phyloP scores from a whole-genome alignment of 345 rosid genomes.

The Eucalyptus marginata region DNA sequence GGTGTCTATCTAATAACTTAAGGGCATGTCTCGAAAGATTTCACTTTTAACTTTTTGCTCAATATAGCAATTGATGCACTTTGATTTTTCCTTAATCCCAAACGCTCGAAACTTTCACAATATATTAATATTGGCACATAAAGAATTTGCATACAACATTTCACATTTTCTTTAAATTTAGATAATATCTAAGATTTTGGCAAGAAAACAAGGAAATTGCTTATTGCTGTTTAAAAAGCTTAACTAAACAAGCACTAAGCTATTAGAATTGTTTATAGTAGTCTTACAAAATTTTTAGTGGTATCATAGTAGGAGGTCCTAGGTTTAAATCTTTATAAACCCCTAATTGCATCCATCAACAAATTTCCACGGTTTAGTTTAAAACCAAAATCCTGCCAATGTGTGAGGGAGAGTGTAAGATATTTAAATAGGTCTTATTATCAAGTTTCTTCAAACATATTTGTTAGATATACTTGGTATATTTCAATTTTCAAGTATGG shows the following conservation, averaged over 20 bases:
- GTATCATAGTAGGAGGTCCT: neutral
- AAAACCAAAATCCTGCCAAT: neutral
- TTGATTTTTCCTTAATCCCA: neutral
- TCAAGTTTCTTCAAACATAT: neutral
- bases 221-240: neutral
- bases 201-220: neutral
- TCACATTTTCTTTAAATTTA: neutral
- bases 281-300: neutral
- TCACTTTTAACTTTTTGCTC: neutral
- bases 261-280: neutral
- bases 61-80: neutral
- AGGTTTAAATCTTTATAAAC: neutral
- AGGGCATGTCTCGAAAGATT: neutral
- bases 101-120: neutral
- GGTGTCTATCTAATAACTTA: neutral
- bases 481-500: neutral
- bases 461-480: neutral
- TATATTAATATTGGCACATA: neutral
- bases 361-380: neutral
- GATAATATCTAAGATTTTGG: neutral
- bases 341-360: neutral
- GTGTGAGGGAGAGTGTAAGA: neutral
- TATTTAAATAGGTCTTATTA: neutral
- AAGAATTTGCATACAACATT: neutral
- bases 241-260: neutral